Percentiles rank a stretch among this genome's conserved stretches.
phyloP scores from a whole-genome alignment of 192 early-diverging fungal species.

The Coemansia sp. region DNA sequence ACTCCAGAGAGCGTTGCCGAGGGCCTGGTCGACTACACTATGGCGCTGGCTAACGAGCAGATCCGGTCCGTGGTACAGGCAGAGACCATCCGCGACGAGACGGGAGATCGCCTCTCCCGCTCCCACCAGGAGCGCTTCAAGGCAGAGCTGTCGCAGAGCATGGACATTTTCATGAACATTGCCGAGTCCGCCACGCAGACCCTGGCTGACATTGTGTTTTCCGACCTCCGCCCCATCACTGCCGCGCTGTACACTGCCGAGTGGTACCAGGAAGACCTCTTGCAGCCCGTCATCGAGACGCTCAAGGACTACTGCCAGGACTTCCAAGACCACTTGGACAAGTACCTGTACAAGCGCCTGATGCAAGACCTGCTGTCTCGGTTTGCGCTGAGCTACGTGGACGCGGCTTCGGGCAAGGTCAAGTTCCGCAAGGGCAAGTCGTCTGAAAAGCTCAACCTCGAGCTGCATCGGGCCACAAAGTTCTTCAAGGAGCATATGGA shows the following conservation, averaged over 20 bases:
- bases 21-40: constrained; percentile 92
- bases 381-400: constrained; percentile 81
- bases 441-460: constrained; percentile 69
- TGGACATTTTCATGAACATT: constrained; percentile 90
- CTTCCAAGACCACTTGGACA: constrained; percentile 80
- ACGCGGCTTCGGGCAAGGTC: constrained; percentile 63
- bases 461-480: constrained; percentile 68
- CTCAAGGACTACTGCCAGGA: constrained; percentile 94
- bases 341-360: constrained; percentile 85
- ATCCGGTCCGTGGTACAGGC: constrained; percentile 89
- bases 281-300: constrained; percentile 86
- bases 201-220: constrained; percentile 80
- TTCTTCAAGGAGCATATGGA: constrained; percentile 80
- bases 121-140: constrained; percentile 63
- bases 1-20: constrained; percentile 70
- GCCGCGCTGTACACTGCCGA: constrained; percentile 68
- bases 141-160: constrained; percentile 64
- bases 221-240: constrained; percentile 77
- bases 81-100: constrained; percentile 66
- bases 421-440: constrained; percentile 68
- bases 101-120: constrained; percentile 57
- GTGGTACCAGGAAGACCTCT: constrained; percentile 92
- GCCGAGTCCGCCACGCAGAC: constrained; percentile 73
- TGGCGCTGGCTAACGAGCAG: constrained; percentile 95
- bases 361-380: constrained; percentile 84